Evolutionary conservation across 169 alveolate genomes (phyloP), one percentile per base, ranked within the genome.

Genomic region (Eimeria brunetti): DNA sequence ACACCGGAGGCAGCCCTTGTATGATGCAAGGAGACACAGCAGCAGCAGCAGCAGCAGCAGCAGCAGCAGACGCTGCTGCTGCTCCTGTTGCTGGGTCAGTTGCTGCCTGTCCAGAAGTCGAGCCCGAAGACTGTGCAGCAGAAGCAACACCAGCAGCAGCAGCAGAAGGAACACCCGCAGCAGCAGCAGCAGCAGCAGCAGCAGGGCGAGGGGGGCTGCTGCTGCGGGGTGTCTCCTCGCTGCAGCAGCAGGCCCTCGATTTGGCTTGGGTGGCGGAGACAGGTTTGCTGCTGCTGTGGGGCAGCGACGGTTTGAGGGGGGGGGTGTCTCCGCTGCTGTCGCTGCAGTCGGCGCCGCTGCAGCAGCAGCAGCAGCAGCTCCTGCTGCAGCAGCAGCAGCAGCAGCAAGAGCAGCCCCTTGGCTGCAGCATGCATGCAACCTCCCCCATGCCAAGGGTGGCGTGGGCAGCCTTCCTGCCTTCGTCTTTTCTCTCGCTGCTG

Each of bases 201-300:
- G 67, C 22, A 30, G 27, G 38, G 20, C 22, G 27, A 44, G 88
- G 88, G 14, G 90, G 90, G 60, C 62, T 83, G 90, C 90, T 41
- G 75, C 53, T 83, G 33, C 90, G 90, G 56, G 90, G 90, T 30
- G 18, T 83, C 53, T 51, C 90, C 46, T 83, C 90, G 18, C 56
- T 83, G 58, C 90, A 46, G 76, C 76, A 83, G 90, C 90, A 83
- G 20, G 90, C 90, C 11, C 76, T 83, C 16, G 75, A 56, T 56
- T 7, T 56, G 11, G 90, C 90, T 4, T 83, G 90, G 90, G 27
- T 76, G 6, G 90, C 90, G 38, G 90, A 83, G 90, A 83, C 90
- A 56, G 90, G 90, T 36, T 36, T 83, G 90, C 75, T 83, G 90
- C 90, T 83, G 90, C 90, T 83, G 75, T 83, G 90, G 90, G 33